These are phyloP conservation scores for Sphaerosporella brunnea DNA, from an alignment of 495 filamentous ascomycete genomes.

Conservation along the genomic window DNA sequence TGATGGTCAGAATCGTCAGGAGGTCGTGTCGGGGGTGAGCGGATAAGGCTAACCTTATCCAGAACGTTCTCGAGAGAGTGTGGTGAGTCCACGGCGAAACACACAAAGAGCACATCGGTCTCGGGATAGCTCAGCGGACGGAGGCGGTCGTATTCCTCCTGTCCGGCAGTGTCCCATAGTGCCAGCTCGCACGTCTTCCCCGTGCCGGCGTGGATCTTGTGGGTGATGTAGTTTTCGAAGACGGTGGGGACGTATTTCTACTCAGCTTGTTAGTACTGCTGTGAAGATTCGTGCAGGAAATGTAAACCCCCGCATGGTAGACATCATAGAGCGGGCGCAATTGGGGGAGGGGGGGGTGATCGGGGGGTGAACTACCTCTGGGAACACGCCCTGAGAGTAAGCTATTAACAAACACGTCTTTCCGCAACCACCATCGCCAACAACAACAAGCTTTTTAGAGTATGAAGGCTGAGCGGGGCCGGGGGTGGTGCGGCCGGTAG, in stretches of 20 bases:
- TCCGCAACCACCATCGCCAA: slow-evolving; percentile 92
- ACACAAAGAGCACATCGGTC: slow-evolving; percentile 93
- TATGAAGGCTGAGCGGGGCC: slow-evolving; percentile 64
- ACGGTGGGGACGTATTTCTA: slow-evolving; percentile 99
- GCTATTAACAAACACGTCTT: slow-evolving; percentile 98
- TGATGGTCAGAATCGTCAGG: slow-evolving; percentile 13
- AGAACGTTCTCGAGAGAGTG: slow-evolving; percentile 96
- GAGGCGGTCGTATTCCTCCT: slow-evolving; percentile 95
- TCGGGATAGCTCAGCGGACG: slow-evolving; percentile 93
- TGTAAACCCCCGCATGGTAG: too few relatives aligned
- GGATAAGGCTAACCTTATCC: slow-evolving; percentile 58
- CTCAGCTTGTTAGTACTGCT: too few relatives aligned
- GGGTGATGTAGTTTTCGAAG: slow-evolving; percentile 98
- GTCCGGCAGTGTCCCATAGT: slow-evolving; percentile 95
- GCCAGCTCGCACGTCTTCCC: slow-evolving; percentile 92
- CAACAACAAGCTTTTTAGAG: slow-evolving; percentile 97
- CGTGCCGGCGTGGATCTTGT: slow-evolving; percentile 65
- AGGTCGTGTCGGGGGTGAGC: not conserved
- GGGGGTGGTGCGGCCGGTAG: slow-evolving; percentile 22
- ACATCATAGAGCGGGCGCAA: too few relatives aligned
- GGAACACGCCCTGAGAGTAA: slow-evolving; percentile 95
- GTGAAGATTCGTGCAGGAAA: not conserved
- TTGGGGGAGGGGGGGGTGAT: not conserved
- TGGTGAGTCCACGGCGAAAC: slow-evolving; percentile 97
- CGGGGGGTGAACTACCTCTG: slow-evolving; percentile 51